These are phyloP conservation scores for Pythium insidiosum DNA, from an alignment of 352 stramenopile genomes.

Conservation along the genomic window DNA sequence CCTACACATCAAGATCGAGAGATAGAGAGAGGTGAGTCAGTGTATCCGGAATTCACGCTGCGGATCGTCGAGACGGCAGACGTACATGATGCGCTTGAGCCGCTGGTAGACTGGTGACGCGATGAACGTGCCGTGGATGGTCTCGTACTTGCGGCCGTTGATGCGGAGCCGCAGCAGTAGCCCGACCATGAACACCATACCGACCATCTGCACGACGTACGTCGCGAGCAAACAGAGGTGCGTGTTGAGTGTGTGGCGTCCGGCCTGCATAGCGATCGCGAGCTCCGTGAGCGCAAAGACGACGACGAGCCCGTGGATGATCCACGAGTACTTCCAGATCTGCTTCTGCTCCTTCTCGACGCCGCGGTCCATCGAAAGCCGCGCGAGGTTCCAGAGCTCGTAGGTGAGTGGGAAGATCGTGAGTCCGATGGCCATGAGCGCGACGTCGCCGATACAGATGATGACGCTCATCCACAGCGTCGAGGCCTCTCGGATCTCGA, in stretches of 20 bases:
- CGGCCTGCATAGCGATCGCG: slow-evolving; percentile 31
- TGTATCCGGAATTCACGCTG: too few relatives aligned
- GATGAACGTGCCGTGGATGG: slow-evolving; percentile 59
- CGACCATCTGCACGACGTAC: slow-evolving; percentile 31
- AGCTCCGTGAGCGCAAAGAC: slow-evolving; percentile 26
- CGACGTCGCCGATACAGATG: too few relatives aligned
- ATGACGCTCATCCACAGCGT: too few relatives aligned
- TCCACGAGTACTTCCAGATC: slow-evolving; percentile 38
- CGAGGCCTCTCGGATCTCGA: too few relatives aligned
- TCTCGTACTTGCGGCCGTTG: slow-evolving; percentile 53
- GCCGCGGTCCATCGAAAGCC: too few relatives aligned
- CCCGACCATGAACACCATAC: slow-evolving; percentile 29
- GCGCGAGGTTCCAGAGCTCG: slow-evolving; percentile 57
- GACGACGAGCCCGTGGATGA: slow-evolving; percentile 21
- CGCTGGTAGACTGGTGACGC: slow-evolving; percentile 55
- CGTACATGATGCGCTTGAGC: slow-evolving; percentile 60
- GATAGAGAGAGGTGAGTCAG: too few relatives aligned
- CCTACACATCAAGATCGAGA: too few relatives aligned
- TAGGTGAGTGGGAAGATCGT: slow-evolving; percentile 50
- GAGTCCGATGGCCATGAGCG: slow-evolving; percentile 52
- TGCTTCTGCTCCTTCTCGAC: slow-evolving; percentile 36
- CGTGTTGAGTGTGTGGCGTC: slow-evolving; percentile 41
- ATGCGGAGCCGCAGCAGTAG: slow-evolving; percentile 31
- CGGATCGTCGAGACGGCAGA: too few relatives aligned
- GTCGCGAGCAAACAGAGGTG: slow-evolving; percentile 41